phyloP scores from a whole-genome alignment of 208 protist genomes.

The Trypanosoma congolense region DNA sequence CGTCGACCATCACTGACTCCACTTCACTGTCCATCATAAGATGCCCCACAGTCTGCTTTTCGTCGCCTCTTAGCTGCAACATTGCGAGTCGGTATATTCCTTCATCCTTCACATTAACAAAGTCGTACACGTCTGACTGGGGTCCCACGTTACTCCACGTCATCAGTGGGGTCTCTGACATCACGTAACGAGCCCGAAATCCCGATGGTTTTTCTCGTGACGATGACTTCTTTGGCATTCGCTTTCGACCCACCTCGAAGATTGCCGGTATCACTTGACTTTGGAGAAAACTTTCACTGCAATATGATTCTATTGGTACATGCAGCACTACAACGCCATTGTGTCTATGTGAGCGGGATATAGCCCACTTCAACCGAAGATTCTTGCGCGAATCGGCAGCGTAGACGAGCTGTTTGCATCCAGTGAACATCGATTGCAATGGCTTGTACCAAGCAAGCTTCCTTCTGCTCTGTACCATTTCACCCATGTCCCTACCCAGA shows the following conservation, averaged over 20 bases:
- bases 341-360: neutral
- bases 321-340: conserved; percentile 11
- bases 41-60: neutral
- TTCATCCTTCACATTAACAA: conserved; percentile 20
- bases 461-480: neutral
- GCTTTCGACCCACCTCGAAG: conserved; percentile 15
- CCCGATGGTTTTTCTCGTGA: neutral
- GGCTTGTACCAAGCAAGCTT: conserved; percentile 22
- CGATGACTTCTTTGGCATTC: conserved; percentile 13
- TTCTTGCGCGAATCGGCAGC: neutral
- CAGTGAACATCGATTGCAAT: conserved; percentile 15
- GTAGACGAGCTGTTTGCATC: conserved; percentile 17
- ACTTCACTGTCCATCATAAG: neutral
- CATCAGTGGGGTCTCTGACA: conserved; percentile 14
- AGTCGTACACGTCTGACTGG: neutral
- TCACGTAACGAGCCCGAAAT: conserved; percentile 4
- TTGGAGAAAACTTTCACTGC: conserved; percentile 16
- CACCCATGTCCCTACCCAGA: neutral
- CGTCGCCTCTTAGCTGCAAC: conserved; percentile 12
- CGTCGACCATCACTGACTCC: neutral
- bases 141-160: conserved; percentile 6
- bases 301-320: conserved; percentile 16
- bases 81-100: conserved; percentile 36
- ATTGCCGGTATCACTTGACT: conserved; percentile 16
- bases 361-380: neutral